Base-by-base conservation (phyloP, 345 rosid genomes). In the Leavenworthia alabamica region DNA sequence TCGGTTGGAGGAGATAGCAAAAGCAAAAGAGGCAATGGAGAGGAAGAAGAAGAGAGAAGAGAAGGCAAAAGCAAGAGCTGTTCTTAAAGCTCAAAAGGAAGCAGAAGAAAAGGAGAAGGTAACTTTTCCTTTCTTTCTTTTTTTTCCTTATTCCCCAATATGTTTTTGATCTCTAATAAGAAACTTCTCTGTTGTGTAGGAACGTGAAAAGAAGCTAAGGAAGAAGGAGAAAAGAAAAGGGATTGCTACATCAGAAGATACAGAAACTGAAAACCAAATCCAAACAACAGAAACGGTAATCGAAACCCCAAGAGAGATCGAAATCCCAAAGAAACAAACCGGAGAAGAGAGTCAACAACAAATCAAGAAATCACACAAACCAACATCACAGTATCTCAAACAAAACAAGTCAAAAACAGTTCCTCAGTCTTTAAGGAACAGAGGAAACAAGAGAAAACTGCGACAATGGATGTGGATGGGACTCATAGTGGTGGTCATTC, bases 61-160 rank as follows among this genome's bases (percentile, higher is more conserved):
- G 40, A 82, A 80, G 67, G 96, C 96, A 14, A 82, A 74, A 66
- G 87, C 92, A 37, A 78, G 90, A 73, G 95, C 88, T 59, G 82
- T 67, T 4, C 42, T 70, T 35, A 85, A 74, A 75, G 96, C 82
- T 37, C 81, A 75, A 54, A 88, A 81, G 77, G 96, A 86, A 79
- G 84, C 95, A 29, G 96, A 84, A 72, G 76, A 70, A 81, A 77
- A 77, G 55, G 92, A 84, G 74, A 86, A 77, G 91, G 96, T 88
- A 67, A 76, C 24, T 31, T 48, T 47, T 48, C 26, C 19, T 1
- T 40, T 27, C 4, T 28, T 3, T 13, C 19, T 1, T 40, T 27
- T 7, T 28, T 3, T 13, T 45, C 4, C 15, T 42, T n/a, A n/a
- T 60, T 60, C 2, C 16, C 7, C 19, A 43, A 33, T 37, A 15